Conservation (phyloP, 345 rosid species). For the Kandelia obovata region DNA sequence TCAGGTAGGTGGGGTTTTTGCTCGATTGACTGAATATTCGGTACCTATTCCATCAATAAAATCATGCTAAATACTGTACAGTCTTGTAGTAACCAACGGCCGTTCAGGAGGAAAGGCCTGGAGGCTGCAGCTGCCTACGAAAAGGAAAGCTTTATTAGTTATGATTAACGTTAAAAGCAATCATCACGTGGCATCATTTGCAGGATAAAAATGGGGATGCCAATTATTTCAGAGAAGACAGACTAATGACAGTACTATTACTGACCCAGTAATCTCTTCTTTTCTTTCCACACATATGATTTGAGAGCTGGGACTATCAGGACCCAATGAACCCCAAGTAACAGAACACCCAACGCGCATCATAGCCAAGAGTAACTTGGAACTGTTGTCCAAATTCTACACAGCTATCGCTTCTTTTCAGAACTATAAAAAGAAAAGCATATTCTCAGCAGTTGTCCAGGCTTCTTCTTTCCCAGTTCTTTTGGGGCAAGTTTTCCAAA, state of each 20-base stretch:
- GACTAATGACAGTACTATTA: not conserved
- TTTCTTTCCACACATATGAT: not conserved
- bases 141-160: no score
- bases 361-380: not conserved
- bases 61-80: no score
- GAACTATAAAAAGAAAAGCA: not conserved
- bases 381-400: no score
- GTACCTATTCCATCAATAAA: no score
- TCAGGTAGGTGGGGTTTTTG: not conserved
- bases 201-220: not conserved
- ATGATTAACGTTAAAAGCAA: constrained; percentile 21
- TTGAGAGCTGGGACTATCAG: not conserved
- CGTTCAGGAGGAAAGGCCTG: no score
- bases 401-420: not conserved
- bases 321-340: no score
- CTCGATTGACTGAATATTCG: no score
- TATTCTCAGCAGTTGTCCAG: not conserved
- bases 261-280: not conserved
- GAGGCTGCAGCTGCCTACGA: no score
- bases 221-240: not conserved
- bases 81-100: no score
- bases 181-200: constrained; percentile 24
- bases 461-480: constrained; percentile 42
- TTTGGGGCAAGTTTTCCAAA: constrained; percentile 27
- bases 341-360: not conserved